Evolutionary conservation across 2,329 filamentous ascomycete species (phyloP).

Genomic region (Colletotrichum coccodes): DNA sequence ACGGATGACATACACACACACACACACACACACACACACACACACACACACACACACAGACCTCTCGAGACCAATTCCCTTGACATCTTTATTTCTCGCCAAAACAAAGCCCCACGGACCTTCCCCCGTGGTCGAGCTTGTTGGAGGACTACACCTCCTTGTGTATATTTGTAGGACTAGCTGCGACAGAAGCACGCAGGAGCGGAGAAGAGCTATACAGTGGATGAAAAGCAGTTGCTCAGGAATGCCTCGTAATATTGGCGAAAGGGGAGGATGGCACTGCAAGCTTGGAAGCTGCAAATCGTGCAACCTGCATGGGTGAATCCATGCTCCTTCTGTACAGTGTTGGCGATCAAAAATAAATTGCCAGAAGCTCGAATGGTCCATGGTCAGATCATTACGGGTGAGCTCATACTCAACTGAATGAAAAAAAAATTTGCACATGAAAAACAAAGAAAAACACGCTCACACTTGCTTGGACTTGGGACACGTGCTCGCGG

Average conservation of each 20-base stretch:
- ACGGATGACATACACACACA: constrained; percentile 30
- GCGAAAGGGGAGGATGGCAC: constrained; percentile 17
- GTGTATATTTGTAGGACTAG: constrained; percentile 32
- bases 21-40: constrained; percentile 14
- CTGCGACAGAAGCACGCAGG: constrained; percentile 15
- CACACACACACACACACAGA: constrained; percentile 21
- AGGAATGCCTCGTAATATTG: constrained; percentile 31
- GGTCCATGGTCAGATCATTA: constrained; percentile 24
- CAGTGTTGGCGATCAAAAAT: constrained; percentile 30
- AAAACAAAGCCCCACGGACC: constrained; percentile 30
- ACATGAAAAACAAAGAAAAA: constrained; percentile 23
- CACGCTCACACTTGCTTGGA: background rate
- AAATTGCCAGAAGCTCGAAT: constrained; percentile 24
- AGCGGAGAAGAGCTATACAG: constrained; percentile 21
- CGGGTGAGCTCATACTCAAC: constrained; percentile 32
- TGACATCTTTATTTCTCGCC: constrained; percentile 27
- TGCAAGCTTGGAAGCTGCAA: constrained; percentile 32
- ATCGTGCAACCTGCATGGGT: constrained; percentile 26
- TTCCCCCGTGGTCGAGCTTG: constrained; percentile 6
- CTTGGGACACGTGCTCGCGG: constrained; percentile 7
- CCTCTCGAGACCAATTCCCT: constrained; percentile 28
- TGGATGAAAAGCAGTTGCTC: constrained; percentile 33
- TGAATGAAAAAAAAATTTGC: constrained; percentile 32
- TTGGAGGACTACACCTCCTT: constrained; percentile 26
- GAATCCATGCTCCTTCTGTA: constrained; percentile 31